Evolutionary conservation across 345 rosid species (phyloP), one percentile per base, ranked within the genome.

Genomic region (Leavenworthia alabamica): DNA sequence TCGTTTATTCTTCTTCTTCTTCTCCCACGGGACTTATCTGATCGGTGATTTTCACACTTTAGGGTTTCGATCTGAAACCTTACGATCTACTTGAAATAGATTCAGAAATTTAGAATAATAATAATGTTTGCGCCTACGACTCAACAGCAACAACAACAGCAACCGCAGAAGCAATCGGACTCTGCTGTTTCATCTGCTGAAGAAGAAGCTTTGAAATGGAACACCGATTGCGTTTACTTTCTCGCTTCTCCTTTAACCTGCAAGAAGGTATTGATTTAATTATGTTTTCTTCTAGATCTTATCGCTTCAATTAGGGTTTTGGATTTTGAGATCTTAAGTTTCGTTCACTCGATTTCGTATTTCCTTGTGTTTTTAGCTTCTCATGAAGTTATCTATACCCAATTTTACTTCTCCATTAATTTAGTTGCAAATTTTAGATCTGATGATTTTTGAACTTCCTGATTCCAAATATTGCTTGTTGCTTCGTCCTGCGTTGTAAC

Each of bases 201-300:
- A 46, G 96, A 88, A 41, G 97, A 88, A 57, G 94, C 91, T 41
- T 74, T 88, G 74, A 90, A 90, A 71, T 73, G 91, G 76, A 88
- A 88, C 64, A 90, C 97, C 39, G 98, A 89, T 81, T 92, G 96
- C 65, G 95, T 92, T 73, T 89, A 89, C 75, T 90, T 90, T 61
- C 94, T 90, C 24, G 95, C 97, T 12, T 89, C 97, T 43, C 98
- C 98, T 76, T 75, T 86, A 67, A 89, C 96, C 72, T 92, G 98
- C 90, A 89, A 89, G 78, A 92, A 92, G 98, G 98, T 92, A 51
- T 22, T n/a, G 8, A 1, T 51, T 35, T 22, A 8, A 11, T 24
- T 26, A 26, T 26, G 14, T 51, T 11, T n/a, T 54, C 11, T 10
- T 7, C 31, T n/a, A 42, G 46, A 58, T 59, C 60, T 66, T 57